A percentile compares a stretch with the other conserved stretches of the same genome.
Evolutionary conservation across 179 eudicot genomes (phyloP).

Genomic region (Vitellaria paradoxa): DNA sequence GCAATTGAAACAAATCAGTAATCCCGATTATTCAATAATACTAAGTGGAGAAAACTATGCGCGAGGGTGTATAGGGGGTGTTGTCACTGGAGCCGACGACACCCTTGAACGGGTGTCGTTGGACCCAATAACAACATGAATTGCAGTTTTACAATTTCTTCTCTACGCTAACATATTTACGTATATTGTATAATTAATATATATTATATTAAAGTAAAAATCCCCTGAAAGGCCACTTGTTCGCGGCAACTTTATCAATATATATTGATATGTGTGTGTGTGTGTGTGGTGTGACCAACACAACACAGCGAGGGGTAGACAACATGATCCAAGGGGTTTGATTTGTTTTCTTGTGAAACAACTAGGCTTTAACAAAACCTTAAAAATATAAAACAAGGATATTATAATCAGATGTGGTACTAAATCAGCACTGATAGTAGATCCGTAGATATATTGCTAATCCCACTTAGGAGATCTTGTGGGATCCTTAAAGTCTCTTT

Average conservation of each 20-base stretch:
- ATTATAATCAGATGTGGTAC: not conserved
- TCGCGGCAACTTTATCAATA: not conserved
- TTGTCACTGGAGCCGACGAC: too few relatives aligned
- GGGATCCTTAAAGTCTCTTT: conserved; percentile 10
- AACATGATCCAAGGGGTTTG: not conserved
- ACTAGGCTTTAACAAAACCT: not conserved
- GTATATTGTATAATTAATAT: too few relatives aligned
- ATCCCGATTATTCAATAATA: too few relatives aligned
- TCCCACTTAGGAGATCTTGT: conserved; percentile 12
- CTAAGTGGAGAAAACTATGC: too few relatives aligned
- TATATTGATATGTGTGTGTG: too few relatives aligned
- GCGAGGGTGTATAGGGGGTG: too few relatives aligned
- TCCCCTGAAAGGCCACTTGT: not conserved
- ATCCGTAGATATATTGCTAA: not conserved
- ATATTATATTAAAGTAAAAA: too few relatives aligned
- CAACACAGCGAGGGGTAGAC: not conserved
- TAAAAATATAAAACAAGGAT: not conserved
- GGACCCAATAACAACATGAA: too few relatives aligned
- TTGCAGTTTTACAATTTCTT: too few relatives aligned
- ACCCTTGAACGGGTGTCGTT: too few relatives aligned
- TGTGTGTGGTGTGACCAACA: not conserved
- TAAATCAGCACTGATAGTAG: not conserved
- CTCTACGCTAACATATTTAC: too few relatives aligned
- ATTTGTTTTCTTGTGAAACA: not conserved
- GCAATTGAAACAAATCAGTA: too few relatives aligned